These are phyloP conservation scores for Diphasiastrum complanatum DNA, from an alignment of 83 land plant genomes.

Conservation along the genomic window DNA sequence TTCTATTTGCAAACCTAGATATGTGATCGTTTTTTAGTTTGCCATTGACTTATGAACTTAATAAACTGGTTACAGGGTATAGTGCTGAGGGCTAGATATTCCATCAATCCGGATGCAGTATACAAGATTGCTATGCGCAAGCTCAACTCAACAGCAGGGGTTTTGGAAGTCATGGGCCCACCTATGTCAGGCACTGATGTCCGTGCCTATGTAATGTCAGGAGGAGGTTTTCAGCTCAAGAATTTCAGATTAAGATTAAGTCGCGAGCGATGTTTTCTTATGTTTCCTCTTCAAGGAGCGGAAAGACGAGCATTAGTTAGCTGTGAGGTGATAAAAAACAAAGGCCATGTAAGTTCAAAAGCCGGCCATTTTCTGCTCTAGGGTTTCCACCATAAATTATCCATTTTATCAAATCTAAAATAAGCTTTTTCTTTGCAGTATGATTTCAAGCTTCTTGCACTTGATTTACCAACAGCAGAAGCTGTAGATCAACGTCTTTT, in stretches of 20 bases:
- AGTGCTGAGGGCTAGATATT: not conserved
- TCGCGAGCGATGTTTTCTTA: slow-evolving; percentile 1
- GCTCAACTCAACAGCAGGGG: slow-evolving; percentile 1
- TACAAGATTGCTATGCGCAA: not conserved
- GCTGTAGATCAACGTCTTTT: not conserved
- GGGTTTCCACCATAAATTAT: not conserved
- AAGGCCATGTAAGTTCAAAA: not conserved
- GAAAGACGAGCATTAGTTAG: not conserved
- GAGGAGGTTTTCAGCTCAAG: not conserved
- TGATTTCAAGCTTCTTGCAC: not conserved
- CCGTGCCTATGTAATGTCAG: not conserved
- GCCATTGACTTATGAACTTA: too few species aligned
- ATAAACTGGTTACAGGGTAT: not conserved
- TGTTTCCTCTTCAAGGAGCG: not conserved
- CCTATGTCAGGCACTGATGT: not conserved
- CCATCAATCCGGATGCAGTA: not conserved
- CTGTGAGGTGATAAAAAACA: not conserved
- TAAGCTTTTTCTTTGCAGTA: slow-evolving; percentile 1
- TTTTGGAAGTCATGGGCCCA: not conserved
- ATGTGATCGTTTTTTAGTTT: too few species aligned
- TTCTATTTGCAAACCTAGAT: too few species aligned
- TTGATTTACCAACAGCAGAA: not conserved
- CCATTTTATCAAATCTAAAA: not conserved
- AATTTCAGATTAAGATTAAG: not conserved
- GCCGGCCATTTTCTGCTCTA: not conserved